Evolutionary conservation across 2,329 filamentous ascomycete species (phyloP).

Genomic region (Colletotrichum scovillei): DNA sequence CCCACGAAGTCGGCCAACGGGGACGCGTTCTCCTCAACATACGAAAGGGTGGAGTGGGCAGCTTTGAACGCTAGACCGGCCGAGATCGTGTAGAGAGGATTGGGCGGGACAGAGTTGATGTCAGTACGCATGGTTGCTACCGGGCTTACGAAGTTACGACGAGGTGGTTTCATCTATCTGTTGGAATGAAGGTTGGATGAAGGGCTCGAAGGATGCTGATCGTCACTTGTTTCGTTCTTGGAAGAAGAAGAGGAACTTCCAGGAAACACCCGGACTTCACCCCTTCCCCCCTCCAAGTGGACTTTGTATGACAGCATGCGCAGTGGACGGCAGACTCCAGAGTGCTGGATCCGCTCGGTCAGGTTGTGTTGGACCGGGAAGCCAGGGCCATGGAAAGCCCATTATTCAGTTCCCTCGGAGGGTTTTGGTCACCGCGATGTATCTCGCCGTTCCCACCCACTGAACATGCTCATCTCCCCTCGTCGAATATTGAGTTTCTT

Average conservation of each 20-base stretch:
- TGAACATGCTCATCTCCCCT: constrained; percentile 7
- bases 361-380: not conserved
- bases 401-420: not conserved
- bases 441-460: constrained; percentile 6
- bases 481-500: constrained; percentile 3
- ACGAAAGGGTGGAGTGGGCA: not conserved
- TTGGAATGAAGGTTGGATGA: constrained; percentile 26
- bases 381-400: not conserved
- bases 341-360: constrained; percentile 2
- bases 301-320: constrained; percentile 23
- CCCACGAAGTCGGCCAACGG: not conserved
- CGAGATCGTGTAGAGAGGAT: constrained; percentile 6
- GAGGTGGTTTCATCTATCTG: constrained; percentile 24
- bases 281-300: constrained; percentile 7
- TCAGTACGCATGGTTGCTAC: constrained; percentile 8
- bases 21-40: not conserved
- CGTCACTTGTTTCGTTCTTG: constrained; percentile 24
- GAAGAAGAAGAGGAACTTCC: constrained; percentile 5
- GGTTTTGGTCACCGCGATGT: constrained; percentile 19
- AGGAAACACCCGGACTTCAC: constrained; percentile 5
- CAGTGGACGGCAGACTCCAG: constrained; percentile 24
- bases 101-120: not conserved
- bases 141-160: not conserved
- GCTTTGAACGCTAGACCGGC: constrained; percentile 9
- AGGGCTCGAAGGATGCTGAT: constrained; percentile 26